Conservation (phyloP, 129 eudicot species). For the Flaveria ramosissima region DNA sequence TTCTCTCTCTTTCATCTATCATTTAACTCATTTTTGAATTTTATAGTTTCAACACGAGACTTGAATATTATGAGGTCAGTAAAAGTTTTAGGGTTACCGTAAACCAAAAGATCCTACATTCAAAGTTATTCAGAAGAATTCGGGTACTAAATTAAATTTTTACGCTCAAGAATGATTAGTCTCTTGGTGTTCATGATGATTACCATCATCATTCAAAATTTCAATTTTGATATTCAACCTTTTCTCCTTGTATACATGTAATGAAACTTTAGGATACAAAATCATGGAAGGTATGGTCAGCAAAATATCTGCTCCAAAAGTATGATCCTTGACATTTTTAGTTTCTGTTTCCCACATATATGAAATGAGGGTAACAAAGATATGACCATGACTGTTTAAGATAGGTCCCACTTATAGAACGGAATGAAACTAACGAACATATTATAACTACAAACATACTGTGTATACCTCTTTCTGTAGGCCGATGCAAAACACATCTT, state of each 20-base stretch:
- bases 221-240: constrained; percentile 43
- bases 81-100: constrained; percentile 2
- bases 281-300: background rate
- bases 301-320: background rate
- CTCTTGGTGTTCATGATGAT: constrained; percentile 60
- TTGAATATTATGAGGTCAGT: background rate
- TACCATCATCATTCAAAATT: constrained; percentile 51
- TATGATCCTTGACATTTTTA: background rate
- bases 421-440: background rate
- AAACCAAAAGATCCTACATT: constrained; percentile 9
- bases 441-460: too few species aligned
- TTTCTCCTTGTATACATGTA: constrained; percentile 62
- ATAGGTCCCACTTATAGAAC: background rate
- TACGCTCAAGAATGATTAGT: constrained; percentile 24
- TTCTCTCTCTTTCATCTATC: background rate
- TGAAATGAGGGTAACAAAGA: background rate
- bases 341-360: background rate
- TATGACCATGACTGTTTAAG: background rate
- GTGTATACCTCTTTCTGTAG: background rate
- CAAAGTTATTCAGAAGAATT: constrained; percentile 12
- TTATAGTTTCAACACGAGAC: background rate
- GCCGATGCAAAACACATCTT: background rate
- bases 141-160: background rate
- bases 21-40: background rate
- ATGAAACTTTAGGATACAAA: background rate